phyloP scores from a whole-genome alignment of 805 yeast genomes.

The Barnettozyma salicaria region DNA sequence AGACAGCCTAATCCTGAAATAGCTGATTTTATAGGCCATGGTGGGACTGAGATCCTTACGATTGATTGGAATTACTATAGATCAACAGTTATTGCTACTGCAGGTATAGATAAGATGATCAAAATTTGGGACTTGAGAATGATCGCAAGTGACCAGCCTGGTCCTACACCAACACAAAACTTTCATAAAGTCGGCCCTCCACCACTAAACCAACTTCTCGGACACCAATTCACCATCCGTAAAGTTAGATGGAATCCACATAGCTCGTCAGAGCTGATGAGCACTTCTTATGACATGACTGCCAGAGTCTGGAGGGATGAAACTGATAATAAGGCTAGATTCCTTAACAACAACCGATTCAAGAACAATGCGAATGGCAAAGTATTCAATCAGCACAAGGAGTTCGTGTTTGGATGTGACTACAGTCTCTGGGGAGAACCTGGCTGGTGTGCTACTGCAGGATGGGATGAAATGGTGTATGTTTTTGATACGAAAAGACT shows the following conservation, averaged over 20 bases:
- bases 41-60: constrained; percentile 72
- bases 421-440: constrained; percentile 97
- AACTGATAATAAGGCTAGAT: constrained; percentile 51
- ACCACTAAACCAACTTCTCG: constrained; percentile 71
- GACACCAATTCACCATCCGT: constrained; percentile 87
- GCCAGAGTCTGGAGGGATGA: constrained; percentile 79
- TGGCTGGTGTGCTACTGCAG: constrained; percentile 91
- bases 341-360: constrained; percentile 37
- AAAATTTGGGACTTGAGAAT: constrained; percentile 86
- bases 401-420: constrained; percentile 89
- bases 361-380: constrained; percentile 46
- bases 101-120: constrained; percentile 84
- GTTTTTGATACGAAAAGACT: constrained; percentile 55
- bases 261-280: constrained; percentile 57
- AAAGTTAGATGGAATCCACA: constrained; percentile 90
- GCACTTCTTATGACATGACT: constrained; percentile 90
- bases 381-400: constrained; percentile 66
- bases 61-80: constrained; percentile 92
- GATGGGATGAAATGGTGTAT: constrained; percentile 95
- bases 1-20: constrained; percentile 57
- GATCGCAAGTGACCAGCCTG: constrained; percentile 34
- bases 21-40: constrained; percentile 61
- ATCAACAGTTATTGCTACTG: constrained; percentile 72
- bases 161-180: constrained; percentile 32
- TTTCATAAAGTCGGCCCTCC: constrained; percentile 46